Percentiles rank a stretch among this genome's conserved stretches.
phyloP scores from a whole-genome alignment of 305 asterid genomes.

The Caryopteris hybrid region DNA sequence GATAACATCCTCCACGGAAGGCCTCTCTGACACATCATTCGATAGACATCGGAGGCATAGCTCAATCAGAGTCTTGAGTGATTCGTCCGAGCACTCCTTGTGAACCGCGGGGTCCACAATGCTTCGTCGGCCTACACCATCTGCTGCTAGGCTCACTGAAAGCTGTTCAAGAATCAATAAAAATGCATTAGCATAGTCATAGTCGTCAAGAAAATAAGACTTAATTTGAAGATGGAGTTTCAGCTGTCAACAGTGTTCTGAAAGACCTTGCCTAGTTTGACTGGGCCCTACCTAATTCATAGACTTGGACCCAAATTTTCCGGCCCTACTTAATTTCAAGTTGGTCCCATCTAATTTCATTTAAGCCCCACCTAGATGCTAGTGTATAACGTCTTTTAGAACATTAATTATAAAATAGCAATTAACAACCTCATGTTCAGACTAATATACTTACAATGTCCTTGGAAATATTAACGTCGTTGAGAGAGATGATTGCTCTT shows the following conservation, averaged over 20 bases:
- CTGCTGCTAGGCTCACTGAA: conserved; percentile 53
- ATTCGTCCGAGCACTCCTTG: conserved; percentile 70
- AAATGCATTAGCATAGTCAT: background rate
- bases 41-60: conserved; percentile 69
- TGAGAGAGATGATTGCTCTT: conserved; percentile 40
- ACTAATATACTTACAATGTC: conserved; percentile 49
- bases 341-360: no score
- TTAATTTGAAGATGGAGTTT: no score
- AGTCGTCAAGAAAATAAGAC: no score
- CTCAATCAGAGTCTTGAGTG: conserved; percentile 60
- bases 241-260: background rate
- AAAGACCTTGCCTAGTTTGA: no score
- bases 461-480: conserved; percentile 47
- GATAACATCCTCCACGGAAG: conserved; percentile 72
- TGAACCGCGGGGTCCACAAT: conserved; percentile 62
- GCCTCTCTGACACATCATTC: conserved; percentile 43
- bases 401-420: background rate
- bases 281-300: no score
- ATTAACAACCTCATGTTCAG: background rate
- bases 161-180: conserved; percentile 30
- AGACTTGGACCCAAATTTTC: no score
- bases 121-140: conserved; percentile 42
- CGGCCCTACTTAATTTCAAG: no score
- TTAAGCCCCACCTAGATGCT: no score
- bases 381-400: background rate